Conservation (phyloP, 208 protist species). For the Trypanosoma caninum region DNA sequence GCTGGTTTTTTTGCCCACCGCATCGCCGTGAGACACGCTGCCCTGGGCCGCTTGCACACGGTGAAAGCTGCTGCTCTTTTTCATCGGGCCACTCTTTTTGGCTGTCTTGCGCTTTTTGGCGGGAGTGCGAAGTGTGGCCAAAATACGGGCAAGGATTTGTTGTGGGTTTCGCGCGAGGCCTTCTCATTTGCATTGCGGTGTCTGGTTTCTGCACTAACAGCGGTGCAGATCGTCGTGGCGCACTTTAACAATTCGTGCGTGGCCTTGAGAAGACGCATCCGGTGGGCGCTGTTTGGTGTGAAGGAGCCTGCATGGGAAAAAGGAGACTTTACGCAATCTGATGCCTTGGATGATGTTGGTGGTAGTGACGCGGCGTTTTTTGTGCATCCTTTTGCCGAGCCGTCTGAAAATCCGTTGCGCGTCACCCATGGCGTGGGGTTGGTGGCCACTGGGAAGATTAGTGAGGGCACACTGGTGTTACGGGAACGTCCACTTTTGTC, state of each 20-base stretch:
- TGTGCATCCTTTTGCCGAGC: constrained; percentile 30
- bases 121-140: background rate
- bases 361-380: no score
- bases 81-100: constrained; percentile 11
- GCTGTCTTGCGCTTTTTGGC: constrained; percentile 4
- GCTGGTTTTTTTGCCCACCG: constrained; percentile 8
- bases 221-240: constrained; percentile 11
- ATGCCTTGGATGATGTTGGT: background rate
- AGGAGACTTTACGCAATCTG: background rate
- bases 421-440: constrained; percentile 38
- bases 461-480: constrained; percentile 35
- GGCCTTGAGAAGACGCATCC: constrained; percentile 3
- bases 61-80: constrained; percentile 3
- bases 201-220: constrained; percentile 14
- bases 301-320: background rate
- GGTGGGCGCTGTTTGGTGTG: constrained; percentile 19
- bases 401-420: constrained; percentile 26
- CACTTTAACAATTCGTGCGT: constrained; percentile 22
- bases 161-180: constrained; percentile 18
- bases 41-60: constrained; percentile 6
- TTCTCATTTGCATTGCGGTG: constrained; percentile 1
- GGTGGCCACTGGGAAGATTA: constrained; percentile 27
- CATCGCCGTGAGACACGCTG: constrained; percentile 1
- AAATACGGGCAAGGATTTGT: background rate
- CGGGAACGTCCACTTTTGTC: constrained; percentile 26